Evolutionary conservation across 495 filamentous ascomycete genomes (phyloP), one percentile per base, ranked within the genome.

Genomic region (Hypomontagnella monticulosa): DNA sequence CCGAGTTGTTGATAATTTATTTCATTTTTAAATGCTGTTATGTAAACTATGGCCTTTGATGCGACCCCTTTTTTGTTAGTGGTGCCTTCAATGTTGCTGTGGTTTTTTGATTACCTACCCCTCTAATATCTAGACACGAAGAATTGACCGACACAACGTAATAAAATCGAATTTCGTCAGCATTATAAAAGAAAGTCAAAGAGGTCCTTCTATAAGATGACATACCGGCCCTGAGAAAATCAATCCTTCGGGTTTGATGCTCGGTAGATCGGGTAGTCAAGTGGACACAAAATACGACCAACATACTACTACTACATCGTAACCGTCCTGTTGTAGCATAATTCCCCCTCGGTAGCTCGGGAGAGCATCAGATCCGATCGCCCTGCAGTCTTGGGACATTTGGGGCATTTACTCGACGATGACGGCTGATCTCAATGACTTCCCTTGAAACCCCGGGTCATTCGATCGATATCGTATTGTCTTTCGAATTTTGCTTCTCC

Each of bases 201-300:
- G 23, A 27, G 3, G 23, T 27, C 23, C 23, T 32, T 18, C 18
- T 37, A 15, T 20, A 36, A 46, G 12, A 42, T 32, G 38, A 41
- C 19, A 34, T 27, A 16, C 57, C 27, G 32, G n/a, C n/a, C 20
- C 34, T 6, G 10, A 36, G n/a, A 44, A 46, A 52, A 23, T 33
- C 8, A n/a, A 57, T 63, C 60, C 38, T 55, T 56, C 56, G 15
- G 19, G 71, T 71, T 73, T 73, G 67, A 73, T 73, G 32, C 11
- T 52, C 71, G 2, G 67, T 51, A 71, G 67, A 71, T 71, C 71
- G 50, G 36, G 53, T 57, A 63, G 47, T 23, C 36, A 48, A 58
- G 53, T 58, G 57, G 58, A 27, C 23, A 27, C 34, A 44, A 33
- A 44, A 60, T 51, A 43, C 37, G 30, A 61, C 41, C 15, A 60